Evolutionary conservation across 1,284 basidiomycete genomes (phyloP), one percentile per base, ranked within the genome.

Genomic region (Irpex sp.): DNA sequence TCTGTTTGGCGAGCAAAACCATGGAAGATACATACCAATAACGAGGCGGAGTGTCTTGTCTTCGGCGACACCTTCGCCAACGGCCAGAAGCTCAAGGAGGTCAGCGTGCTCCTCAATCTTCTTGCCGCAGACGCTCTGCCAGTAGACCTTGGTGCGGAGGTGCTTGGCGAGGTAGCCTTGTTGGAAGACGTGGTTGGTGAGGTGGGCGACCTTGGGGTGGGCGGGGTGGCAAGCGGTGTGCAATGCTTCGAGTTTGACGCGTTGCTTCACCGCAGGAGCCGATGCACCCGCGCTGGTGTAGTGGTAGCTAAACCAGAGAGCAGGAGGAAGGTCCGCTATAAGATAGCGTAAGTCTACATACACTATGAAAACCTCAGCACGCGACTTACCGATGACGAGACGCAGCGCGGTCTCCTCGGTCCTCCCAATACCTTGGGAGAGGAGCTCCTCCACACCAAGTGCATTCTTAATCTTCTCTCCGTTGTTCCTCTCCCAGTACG

Each of bases 171-270:
- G 72, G 66, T 75, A 82, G 1, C 77, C 77, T 47, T 75, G 72
- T 17, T 60, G 66, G 71, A 83, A 82, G 66, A 82, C 72, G 62
- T 81, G 65, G 73, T 82, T 83, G 52, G 79, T 81, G 62, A 82
- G 64, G 60, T 82, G 76, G 19, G 79, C 78, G 26, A 82, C 64
- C 57, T 73, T 69, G 63, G 60, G 60, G 57, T 57, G 59, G 5
- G 75, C 77, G 58, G 77, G 70, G 54, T 9, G 17, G 38, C 34
- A 11, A 64, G 70, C 75, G 9, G 68, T 68, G 48, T 70, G 67
- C 0, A 68, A 65, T 40, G 52, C 62, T 56, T 72, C 70, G 38
- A 82, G 73, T 68, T 77, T 78, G 65, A 82, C 64, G 59, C 79
- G 79, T 66, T 82, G 81, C 4, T 73, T 72, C 37, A 79, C 75